Percentiles rank a stretch among this genome's conserved stretches.
These are phyloP conservation scores for Yamadazyma sp. DNA, from an alignment of 805 yeast genomes.

Conservation along the genomic window DNA sequence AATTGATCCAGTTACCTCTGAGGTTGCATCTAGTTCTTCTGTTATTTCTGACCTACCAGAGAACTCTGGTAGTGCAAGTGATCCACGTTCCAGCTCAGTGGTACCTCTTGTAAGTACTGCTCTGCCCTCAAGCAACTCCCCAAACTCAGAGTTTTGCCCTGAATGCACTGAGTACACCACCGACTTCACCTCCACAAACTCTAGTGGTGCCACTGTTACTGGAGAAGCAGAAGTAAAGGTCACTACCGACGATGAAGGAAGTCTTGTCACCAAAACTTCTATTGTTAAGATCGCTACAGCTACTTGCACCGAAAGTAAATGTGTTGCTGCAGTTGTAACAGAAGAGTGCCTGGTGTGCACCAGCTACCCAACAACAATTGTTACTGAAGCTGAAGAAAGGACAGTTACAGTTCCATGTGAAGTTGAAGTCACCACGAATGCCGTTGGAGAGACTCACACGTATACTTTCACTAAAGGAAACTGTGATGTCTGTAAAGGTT, in stretches of 20 bases:
- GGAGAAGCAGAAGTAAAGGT: conserved; percentile 12
- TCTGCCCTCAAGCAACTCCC: too few species aligned
- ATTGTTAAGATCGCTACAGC: conserved; percentile 2
- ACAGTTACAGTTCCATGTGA: conserved; percentile 15
- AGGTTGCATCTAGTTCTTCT: too few species aligned
- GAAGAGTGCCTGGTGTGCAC: conserved; percentile 8
- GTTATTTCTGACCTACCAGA: too few species aligned
- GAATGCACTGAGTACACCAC: conserved; percentile 12
- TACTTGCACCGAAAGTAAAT: conserved; percentile 10
- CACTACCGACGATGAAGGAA: conserved; percentile 21
- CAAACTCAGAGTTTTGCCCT: too few species aligned
- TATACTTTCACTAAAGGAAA: conserved; percentile 10
- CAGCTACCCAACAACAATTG: conserved; percentile 11
- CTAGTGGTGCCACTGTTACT: conserved; percentile 7
- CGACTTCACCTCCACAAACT: conserved; percentile 7
- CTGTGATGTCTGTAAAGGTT: conserved; percentile 13
- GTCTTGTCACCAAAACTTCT: conserved; percentile 6
- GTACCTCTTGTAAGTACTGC: too few species aligned
- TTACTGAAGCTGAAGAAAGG: conserved; percentile 8
- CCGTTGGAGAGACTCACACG: conserved; percentile 7
- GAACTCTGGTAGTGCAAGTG: too few species aligned
- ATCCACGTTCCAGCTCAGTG: too few species aligned
- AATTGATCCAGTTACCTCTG: too few species aligned
- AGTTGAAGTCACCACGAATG: conserved; percentile 13
- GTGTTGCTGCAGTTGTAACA: conserved; percentile 9